These are phyloP conservation scores for Leptographium lundbergii DNA, from an alignment of 2,329 filamentous ascomycete genomes.

Conservation along the genomic window DNA sequence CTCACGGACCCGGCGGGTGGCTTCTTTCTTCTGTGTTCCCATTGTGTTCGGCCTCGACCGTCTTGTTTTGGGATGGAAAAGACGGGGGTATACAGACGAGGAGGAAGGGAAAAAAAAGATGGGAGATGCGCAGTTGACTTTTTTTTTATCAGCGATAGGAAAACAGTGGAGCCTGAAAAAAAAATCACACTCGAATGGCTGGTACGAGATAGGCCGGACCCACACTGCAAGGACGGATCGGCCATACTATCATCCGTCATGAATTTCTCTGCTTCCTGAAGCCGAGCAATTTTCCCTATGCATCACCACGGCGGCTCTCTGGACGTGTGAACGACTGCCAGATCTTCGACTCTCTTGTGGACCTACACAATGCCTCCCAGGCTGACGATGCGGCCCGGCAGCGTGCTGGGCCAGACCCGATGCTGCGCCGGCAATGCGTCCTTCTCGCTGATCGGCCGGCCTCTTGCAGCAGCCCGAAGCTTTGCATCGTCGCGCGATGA, in stretches of 20 bases:
- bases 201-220: neutral
- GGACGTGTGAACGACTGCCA: neutral
- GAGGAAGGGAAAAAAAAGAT: constrained; percentile 7
- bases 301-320: neutral
- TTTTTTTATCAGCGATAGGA: constrained; percentile 12
- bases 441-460: neutral
- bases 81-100: neutral
- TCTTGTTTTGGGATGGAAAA: neutral
- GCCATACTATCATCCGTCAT: neutral
- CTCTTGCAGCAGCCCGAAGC: neutral
- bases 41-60: constrained; percentile 3
- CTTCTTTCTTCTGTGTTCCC: constrained; percentile 65
- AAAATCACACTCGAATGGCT: neutral
- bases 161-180: constrained; percentile 6
- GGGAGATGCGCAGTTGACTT: neutral
- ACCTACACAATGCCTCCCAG: constrained; percentile 8
- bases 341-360: neutral
- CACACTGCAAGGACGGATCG: neutral
- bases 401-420: constrained; percentile 1
- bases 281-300: neutral
- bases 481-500: neutral
- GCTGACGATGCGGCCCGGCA: constrained; percentile 3
- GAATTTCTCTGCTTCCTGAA: neutral
- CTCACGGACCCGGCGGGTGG: constrained; percentile 67
- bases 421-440: neutral